Evolutionary conservation across 169 alveolate genomes (phyloP).

Genomic region (Plasmodium falciparum): DNA sequence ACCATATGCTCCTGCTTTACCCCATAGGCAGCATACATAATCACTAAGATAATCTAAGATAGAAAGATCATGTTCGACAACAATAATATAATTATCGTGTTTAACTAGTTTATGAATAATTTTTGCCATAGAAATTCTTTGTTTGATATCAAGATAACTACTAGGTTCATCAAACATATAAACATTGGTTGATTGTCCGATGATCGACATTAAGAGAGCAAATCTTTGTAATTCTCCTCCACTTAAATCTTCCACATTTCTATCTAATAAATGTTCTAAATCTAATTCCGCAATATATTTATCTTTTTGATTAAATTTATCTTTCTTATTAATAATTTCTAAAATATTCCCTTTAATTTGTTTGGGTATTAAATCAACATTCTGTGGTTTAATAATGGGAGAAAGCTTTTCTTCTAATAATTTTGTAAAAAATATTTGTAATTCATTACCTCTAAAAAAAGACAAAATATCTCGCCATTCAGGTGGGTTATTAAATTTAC

Average conservation of each 20-base stretch:
- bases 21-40: constrained; percentile 99
- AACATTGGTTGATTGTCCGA: constrained; percentile 94
- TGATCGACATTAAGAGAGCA: constrained; percentile 96
- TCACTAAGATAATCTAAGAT: constrained; percentile 99
- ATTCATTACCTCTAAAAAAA: constrained; percentile 98
- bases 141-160: constrained; percentile 98
- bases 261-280: constrained; percentile 93
- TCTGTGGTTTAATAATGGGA: constrained; percentile 98
- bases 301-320: constrained; percentile 90
- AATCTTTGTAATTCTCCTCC: constrained; percentile 99
- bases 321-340: constrained; percentile 93
- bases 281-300: constrained; percentile 91
- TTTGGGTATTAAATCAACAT: constrained; percentile 98
- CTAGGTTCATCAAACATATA: constrained; percentile 99
- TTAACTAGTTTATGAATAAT: constrained; percentile 92
- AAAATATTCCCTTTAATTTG: constrained; percentile 89
- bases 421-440: constrained; percentile 96
- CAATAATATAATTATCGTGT: constrained; percentile 96
- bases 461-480: constrained; percentile 97
- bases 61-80: constrained; percentile 99
- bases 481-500: constrained; percentile 96
- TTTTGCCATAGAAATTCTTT: constrained; percentile 97
- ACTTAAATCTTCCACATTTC: constrained; percentile 95
- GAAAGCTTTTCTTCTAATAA: constrained; percentile 96
- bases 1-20: constrained; percentile 99